phyloP scores from a whole-genome alignment of 2,329 filamentous ascomycete species.

The Stenocarpella maydis region DNA sequence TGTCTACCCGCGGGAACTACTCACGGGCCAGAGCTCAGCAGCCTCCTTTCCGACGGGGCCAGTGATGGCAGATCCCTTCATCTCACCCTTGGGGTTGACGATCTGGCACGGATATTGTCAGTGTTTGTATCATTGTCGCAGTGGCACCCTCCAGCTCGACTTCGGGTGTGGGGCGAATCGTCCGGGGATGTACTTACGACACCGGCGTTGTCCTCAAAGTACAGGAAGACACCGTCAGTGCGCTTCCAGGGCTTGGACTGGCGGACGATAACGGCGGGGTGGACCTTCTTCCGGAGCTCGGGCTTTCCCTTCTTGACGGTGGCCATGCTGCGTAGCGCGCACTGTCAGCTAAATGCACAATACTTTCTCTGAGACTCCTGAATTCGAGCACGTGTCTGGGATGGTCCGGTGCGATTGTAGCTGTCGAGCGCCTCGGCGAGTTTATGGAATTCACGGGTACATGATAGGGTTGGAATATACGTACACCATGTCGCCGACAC shows the following conservation, averaged over 20 bases:
- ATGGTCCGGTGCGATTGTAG: not conserved
- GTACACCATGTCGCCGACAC: conserved; percentile 96
- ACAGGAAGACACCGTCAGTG: conserved; percentile 97
- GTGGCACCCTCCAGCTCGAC: not conserved
- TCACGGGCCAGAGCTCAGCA: conserved; percentile 93
- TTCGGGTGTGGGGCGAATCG: not conserved
- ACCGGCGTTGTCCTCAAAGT: conserved; percentile 99
- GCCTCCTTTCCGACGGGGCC: conserved; percentile 99
- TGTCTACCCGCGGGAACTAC: conserved; percentile 62
- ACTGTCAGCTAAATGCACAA: conserved; percentile 13
- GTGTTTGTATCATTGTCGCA: conserved; percentile 35
- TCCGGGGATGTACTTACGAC: conserved; percentile 73
- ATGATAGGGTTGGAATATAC: conserved; percentile 26
- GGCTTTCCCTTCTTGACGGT: conserved; percentile 99
- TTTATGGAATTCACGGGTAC: not conserved
- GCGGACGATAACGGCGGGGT: conserved; percentile 98
- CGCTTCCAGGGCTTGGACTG: conserved; percentile 99
- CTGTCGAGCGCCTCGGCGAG: not conserved
- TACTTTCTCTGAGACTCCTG: not conserved
- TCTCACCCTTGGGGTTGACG: conserved; percentile 99
- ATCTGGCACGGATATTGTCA: conserved; percentile 68
- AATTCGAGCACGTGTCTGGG: not conserved
- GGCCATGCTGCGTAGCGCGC: conserved; percentile 70
- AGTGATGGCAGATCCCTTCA: conserved; percentile 99
- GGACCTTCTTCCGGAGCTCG: conserved; percentile 99